Evolutionary conservation across 306 rosid genomes (phyloP).

Genomic region (Quercus variabilis): DNA sequence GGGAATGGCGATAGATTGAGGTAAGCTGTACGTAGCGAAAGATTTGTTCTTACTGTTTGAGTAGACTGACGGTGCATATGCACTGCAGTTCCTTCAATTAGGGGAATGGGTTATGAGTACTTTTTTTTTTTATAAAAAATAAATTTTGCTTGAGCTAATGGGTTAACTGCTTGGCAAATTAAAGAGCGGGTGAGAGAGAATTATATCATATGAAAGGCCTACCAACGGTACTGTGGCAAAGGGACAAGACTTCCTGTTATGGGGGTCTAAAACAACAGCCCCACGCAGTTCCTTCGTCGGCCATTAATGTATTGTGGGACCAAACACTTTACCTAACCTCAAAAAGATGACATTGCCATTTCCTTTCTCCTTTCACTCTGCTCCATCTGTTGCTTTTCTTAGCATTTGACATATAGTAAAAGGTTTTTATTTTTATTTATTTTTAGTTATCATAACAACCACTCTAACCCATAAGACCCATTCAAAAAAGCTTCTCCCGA

Average conservation of each 20-base stretch:
- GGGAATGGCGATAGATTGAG: slow-evolving; percentile 4
- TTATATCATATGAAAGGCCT: slow-evolving; percentile 26
- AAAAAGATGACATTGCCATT: slow-evolving; percentile 29
- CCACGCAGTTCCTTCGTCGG: slow-evolving; percentile 37
- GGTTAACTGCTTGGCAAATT: slow-evolving; percentile 10
- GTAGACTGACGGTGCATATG: slow-evolving; percentile 15
- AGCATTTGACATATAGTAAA: slow-evolving; percentile 16
- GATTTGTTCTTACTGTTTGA: slow-evolving; percentile 40
- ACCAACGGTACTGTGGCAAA: slow-evolving; percentile 34
- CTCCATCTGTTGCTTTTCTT: slow-evolving; percentile 10
- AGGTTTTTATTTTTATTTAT: background rate
- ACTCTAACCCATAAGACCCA: slow-evolving; percentile 49
- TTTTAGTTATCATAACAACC: slow-evolving; percentile 27
- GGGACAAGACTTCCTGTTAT: slow-evolving; percentile 54
- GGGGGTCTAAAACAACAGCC: slow-evolving; percentile 51
- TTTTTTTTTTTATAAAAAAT: background rate
- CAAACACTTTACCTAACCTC: slow-evolving; percentile 53
- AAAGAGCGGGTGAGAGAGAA: slow-evolving; percentile 16
- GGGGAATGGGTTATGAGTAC: slow-evolving; percentile 33
- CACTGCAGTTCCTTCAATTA: slow-evolving; percentile 19
- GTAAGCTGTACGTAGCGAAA: slow-evolving; percentile 7
- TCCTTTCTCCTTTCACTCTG: background rate
- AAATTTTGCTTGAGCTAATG: slow-evolving; percentile 13
- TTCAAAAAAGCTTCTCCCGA: slow-evolving; percentile 48
- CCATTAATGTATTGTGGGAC: slow-evolving; percentile 63